Evolutionary conservation across 768 basidiomycete genomes (phyloP).

Genomic region (Leccinum uliginosum): DNA sequence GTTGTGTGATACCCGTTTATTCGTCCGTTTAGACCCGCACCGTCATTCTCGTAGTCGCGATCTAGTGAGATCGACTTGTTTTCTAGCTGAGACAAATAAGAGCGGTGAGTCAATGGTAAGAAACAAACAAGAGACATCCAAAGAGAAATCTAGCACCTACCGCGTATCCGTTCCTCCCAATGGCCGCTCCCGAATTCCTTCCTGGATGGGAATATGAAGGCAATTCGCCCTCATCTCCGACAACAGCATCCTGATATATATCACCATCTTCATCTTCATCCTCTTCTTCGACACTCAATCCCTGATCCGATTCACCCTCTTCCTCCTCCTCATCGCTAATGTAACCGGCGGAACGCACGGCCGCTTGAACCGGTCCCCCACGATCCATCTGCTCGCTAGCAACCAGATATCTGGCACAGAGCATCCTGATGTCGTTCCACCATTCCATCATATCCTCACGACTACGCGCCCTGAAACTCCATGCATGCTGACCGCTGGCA

Average conservation of each 20-base stretch:
- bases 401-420: slow-evolving; percentile 90
- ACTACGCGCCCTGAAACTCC: slow-evolving; percentile 85
- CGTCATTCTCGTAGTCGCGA: not conserved
- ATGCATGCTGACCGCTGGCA: slow-evolving; percentile 54
- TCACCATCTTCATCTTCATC: slow-evolving; percentile 51
- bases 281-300: slow-evolving; percentile 43
- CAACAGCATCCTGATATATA: slow-evolving; percentile 36
- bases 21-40: not conserved
- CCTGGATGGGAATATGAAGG: slow-evolving; percentile 58
- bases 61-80: slow-evolving; percentile 33
- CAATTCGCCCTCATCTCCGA: slow-evolving; percentile 44
- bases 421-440: slow-evolving; percentile 97
- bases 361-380: slow-evolving; percentile 87
- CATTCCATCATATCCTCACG: slow-evolving; percentile 99
- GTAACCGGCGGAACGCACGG: slow-evolving; percentile 87
- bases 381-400: slow-evolving; percentile 92
- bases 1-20: slow-evolving; percentile 34
- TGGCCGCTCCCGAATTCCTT: slow-evolving; percentile 39
- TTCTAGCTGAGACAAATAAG: slow-evolving; percentile 36
- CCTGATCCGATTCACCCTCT: slow-evolving; percentile 51
- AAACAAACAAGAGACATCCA: not conserved
- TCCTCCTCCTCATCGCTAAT: slow-evolving; percentile 77
- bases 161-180: slow-evolving; percentile 53
- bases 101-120: slow-evolving; percentile 1
- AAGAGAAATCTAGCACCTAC: slow-evolving; percentile 38